A percentile compares a stretch with the other conserved stretches of the same genome.
Conservation (phyloP, 1,284 basidiomycete genomes). For the Melampsora occidentalis region DNA sequence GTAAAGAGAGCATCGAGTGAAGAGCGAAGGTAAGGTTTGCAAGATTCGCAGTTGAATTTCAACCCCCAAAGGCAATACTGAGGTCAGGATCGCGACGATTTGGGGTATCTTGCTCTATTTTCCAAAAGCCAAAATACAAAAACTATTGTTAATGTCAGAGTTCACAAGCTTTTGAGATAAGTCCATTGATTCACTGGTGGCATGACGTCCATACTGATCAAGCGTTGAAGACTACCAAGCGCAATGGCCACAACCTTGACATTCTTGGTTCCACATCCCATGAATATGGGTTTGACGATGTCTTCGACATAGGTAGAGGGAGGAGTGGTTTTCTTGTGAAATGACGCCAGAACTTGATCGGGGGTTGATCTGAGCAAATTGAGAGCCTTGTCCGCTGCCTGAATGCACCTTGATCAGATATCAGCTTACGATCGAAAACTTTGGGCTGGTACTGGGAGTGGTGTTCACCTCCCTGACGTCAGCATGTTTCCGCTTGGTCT, state of each 20-base stretch:
- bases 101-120: slow-evolving; percentile 69
- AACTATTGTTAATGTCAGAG: slow-evolving; percentile 6
- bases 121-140: background rate
- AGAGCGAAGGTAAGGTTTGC: slow-evolving; percentile 80
- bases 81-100: slow-evolving; percentile 75
- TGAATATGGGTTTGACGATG: slow-evolving; percentile 81
- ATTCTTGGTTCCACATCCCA: slow-evolving; percentile 89
- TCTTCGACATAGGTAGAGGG: slow-evolving; percentile 60
- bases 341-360: slow-evolving; percentile 47
- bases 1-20: slow-evolving; percentile 72
- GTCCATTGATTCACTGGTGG: slow-evolving; percentile 57
- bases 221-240: slow-evolving; percentile 82
- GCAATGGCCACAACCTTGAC: slow-evolving; percentile 90
- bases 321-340: slow-evolving; percentile 44
- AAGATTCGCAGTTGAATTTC: slow-evolving; percentile 90
- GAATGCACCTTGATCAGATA: background rate
- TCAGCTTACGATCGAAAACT: slow-evolving; percentile 18
- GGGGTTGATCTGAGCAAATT: slow-evolving; percentile 47
- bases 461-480: slow-evolving; percentile 73
- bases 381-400: slow-evolving; percentile 52
- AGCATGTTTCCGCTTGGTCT: slow-evolving; percentile 74
- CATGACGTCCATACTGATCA: slow-evolving; percentile 81
- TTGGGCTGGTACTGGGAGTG: slow-evolving; percentile 62
- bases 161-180: background rate
- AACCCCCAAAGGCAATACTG: slow-evolving; percentile 85